Evolutionary conservation across 2,329 filamentous ascomycete species (phyloP).

Genomic region (Microascus cirrosus): DNA sequence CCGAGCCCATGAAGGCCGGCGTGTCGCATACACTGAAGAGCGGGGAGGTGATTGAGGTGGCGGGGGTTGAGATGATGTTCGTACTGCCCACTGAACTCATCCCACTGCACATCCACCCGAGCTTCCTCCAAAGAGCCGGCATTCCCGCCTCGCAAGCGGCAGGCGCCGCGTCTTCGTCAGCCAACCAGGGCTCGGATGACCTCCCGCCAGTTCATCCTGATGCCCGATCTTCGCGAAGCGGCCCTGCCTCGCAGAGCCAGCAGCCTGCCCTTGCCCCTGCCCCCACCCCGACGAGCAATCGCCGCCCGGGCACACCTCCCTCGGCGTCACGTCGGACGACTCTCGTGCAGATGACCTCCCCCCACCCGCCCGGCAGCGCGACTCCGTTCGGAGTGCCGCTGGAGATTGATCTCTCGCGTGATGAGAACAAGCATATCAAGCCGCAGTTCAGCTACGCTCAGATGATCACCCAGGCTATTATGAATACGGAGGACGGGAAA

Average conservation of each 20-base stretch:
- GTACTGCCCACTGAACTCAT: constrained; percentile 69
- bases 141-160: constrained; percentile 19
- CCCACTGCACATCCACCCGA: constrained; percentile 55
- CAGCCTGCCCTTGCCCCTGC: constrained; percentile 46
- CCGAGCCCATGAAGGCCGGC: constrained; percentile 56
- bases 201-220: constrained; percentile 8
- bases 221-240: constrained; percentile 5
- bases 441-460: constrained; percentile 94
- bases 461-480: constrained; percentile 92
- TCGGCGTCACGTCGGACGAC: constrained; percentile 22
- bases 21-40: constrained; percentile 59
- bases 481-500: constrained; percentile 77
- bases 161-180: constrained; percentile 4
- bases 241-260: constrained; percentile 13
- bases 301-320: constrained; percentile 49
- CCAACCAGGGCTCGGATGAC: constrained; percentile 4
- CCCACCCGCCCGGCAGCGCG: constrained; percentile 1
- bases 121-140: constrained; percentile 58
- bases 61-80: constrained; percentile 96
- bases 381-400: constrained; percentile 17
- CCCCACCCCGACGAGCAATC: constrained; percentile 47
- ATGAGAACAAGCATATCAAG: constrained; percentile 83
- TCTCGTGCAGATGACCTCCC: neutral
- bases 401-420: constrained; percentile 66
- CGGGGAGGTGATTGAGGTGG: constrained; percentile 85